A percentile compares a stretch with the other conserved stretches of the same genome.
Conservation (phyloP, 208 protist species). For the Acanthamoeba healyi region DNA sequence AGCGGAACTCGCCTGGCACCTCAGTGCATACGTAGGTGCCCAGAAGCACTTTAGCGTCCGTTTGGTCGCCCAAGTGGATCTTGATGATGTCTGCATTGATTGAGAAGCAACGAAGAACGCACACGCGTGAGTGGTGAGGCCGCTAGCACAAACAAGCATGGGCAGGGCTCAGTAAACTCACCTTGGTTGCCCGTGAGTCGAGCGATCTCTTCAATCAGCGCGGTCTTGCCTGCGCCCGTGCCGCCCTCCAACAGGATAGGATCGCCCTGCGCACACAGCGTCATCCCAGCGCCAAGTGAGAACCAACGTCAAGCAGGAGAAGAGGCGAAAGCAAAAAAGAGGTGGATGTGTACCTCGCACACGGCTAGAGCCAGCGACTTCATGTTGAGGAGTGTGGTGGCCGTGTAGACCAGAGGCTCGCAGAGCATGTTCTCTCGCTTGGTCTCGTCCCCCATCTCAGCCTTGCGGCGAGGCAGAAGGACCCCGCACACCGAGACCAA, state of each 20-base stretch:
- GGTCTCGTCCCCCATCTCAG: not conserved
- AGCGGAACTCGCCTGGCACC: conserved; percentile 98
- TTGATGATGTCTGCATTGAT: conserved; percentile 86
- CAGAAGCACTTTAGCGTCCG: conserved; percentile 98
- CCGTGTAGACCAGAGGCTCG: conserved; percentile 62
- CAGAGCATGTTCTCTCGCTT: not conserved
- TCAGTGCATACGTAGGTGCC: conserved; percentile 99
- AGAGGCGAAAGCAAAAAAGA: not conserved
- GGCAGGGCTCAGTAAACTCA: too few relatives aligned
- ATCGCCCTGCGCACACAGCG: too few relatives aligned
- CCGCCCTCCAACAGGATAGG: conserved; percentile 91
- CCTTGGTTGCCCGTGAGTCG: conserved; percentile 83
- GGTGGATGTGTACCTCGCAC: conserved; percentile 10
- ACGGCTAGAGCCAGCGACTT: conserved; percentile 74
- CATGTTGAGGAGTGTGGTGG: conserved; percentile 73
- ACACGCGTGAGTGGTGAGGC: not conserved
- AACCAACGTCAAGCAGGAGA: too few relatives aligned
- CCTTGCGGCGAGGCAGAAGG: conserved; percentile 31
- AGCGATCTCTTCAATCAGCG: conserved; percentile 92
- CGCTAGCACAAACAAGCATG: not conserved
- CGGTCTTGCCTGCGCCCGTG: conserved; percentile 95
- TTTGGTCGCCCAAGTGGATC: conserved; percentile 97
- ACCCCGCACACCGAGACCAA: conserved; percentile 62
- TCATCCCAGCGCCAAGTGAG: not conserved
- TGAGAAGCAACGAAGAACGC: too few relatives aligned